A percentile compares a stretch with the other conserved stretches of the same genome.
Conservation (phyloP, 805 yeast genomes). For the Geotrichum ghanense region DNA sequence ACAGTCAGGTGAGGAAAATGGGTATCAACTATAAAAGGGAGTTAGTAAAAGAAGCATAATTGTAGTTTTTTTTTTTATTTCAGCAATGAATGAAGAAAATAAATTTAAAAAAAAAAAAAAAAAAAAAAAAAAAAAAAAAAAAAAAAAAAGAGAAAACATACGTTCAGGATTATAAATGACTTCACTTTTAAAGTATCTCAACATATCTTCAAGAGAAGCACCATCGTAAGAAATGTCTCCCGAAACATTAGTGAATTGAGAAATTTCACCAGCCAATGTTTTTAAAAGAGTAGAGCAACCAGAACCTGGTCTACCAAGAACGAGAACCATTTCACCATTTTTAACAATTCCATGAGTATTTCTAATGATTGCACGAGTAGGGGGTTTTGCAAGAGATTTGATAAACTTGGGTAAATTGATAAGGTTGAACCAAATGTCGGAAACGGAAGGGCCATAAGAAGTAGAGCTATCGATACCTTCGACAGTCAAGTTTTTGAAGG, state of each 20-base stretch:
- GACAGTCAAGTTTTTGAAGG: slow-evolving; percentile 29
- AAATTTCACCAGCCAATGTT: slow-evolving; percentile 48
- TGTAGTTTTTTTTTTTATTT: no score
- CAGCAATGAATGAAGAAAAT: no score
- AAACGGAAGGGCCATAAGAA: slow-evolving; percentile 33
- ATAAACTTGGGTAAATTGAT: slow-evolving; percentile 15
- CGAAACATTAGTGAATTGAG: slow-evolving; percentile 34
- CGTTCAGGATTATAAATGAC: slow-evolving; percentile 30
- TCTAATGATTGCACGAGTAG: slow-evolving; percentile 17
- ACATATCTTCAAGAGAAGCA: slow-evolving; percentile 46
- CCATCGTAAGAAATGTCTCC: slow-evolving; percentile 57
- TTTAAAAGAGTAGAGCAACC: slow-evolving; percentile 67
- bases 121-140: not conserved
- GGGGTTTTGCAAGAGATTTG: slow-evolving; percentile 4
- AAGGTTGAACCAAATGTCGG: slow-evolving; percentile 28
- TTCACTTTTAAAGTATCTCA: slow-evolving; percentile 42
- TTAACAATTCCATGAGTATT: slow-evolving; percentile 28
- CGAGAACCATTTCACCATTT: slow-evolving; percentile 61
- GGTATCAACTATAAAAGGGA: slow-evolving; percentile 47
- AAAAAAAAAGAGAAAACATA: slow-evolving; percentile 11
- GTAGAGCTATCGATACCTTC: slow-evolving; percentile 39
- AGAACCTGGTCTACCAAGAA: slow-evolving; percentile 67
- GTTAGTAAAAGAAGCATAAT: no score
- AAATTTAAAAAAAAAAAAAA: not conserved
- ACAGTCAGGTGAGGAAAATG: slow-evolving; percentile 74